Percentiles rank a stretch among this genome's conserved stretches.
These are phyloP conservation scores for Teunomyces gatunensis DNA, from an alignment of 805 yeast genomes.

Conservation along the genomic window DNA sequence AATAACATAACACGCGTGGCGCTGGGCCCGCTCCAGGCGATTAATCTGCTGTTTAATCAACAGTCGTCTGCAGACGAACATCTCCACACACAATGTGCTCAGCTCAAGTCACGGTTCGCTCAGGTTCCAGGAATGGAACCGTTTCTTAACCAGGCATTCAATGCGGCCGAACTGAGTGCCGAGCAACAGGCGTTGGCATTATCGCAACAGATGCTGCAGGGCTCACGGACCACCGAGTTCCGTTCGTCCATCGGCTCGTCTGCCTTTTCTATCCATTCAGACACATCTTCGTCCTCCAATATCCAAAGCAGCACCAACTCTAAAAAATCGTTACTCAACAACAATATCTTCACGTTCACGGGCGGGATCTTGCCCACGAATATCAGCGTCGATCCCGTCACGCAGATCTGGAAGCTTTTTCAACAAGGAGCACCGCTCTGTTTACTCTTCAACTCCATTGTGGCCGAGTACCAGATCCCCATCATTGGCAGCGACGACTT, in stretches of 20 bases:
- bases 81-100: constrained; percentile 62
- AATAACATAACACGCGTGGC: constrained; percentile 39
- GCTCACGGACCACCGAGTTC: constrained; percentile 19
- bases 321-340: constrained; percentile 18
- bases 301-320: constrained; percentile 10
- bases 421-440: constrained; percentile 94
- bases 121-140: constrained; percentile 67
- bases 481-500: constrained; percentile 75
- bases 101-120: constrained; percentile 53
- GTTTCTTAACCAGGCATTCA: constrained; percentile 60
- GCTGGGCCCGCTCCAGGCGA: constrained; percentile 46
- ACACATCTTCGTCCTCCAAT: constrained; percentile 25
- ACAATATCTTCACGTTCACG: constrained; percentile 57
- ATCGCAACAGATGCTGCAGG: constrained; percentile 30
- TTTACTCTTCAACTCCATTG: constrained; percentile 71
- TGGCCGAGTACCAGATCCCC: constrained; percentile 50
- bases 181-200: constrained; percentile 67
- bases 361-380: constrained; percentile 77
- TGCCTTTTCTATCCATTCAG: constrained; percentile 37
- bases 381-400: constrained; percentile 83
- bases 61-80: constrained; percentile 65
- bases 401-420: constrained; percentile 82
- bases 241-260: constrained; percentile 33
- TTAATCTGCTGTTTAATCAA: constrained; percentile 56
- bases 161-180: constrained; percentile 63